Evolutionary conservation across 2,329 filamentous ascomycete species (phyloP).

Genomic region (Penicillium sp.): DNA sequence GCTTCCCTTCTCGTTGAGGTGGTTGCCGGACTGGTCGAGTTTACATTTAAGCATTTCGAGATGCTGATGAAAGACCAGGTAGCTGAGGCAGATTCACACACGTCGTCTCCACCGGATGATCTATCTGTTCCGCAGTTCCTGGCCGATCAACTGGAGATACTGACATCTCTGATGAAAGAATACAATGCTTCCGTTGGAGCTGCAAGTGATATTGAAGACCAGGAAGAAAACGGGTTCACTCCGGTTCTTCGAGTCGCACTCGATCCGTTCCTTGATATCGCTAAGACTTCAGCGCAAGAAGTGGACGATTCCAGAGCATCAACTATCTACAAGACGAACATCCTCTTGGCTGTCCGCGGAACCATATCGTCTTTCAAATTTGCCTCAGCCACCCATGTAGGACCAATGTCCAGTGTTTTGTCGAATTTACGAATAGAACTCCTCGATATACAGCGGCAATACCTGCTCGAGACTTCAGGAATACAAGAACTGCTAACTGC

Average conservation of each 20-base stretch:
- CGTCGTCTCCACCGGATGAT: slow-evolving; percentile 66
- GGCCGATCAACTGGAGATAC: slow-evolving; percentile 70
- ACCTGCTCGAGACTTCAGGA: slow-evolving; percentile 72
- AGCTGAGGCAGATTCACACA: slow-evolving; percentile 65
- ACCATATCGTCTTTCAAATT: slow-evolving; percentile 52
- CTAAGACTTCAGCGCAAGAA: slow-evolving; percentile 49
- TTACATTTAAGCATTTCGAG: slow-evolving; percentile 78
- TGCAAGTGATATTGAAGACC: slow-evolving; percentile 43
- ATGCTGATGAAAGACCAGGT: slow-evolving; percentile 71
- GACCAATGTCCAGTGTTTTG: slow-evolving; percentile 52
- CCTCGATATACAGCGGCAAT: slow-evolving; percentile 64
- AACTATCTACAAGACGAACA: slow-evolving; percentile 50
- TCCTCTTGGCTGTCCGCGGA: slow-evolving; percentile 39
- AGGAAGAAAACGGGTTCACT: slow-evolving; percentile 66
- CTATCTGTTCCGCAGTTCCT: slow-evolving; percentile 77
- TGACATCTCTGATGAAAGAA: slow-evolving; percentile 76
- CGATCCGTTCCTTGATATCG: slow-evolving; percentile 74
- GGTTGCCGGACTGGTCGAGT: slow-evolving; percentile 65
- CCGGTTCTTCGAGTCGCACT: slow-evolving; percentile 73
- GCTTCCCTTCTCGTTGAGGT: slow-evolving; percentile 67
- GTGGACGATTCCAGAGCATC: slow-evolving; percentile 36
- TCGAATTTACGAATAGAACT: slow-evolving; percentile 49
- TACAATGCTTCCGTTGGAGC: slow-evolving; percentile 72
- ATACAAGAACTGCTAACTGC: slow-evolving; percentile 61
- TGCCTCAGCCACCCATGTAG: slow-evolving; percentile 57